These are phyloP conservation scores for Lithohypha guttulata DNA, from an alignment of 2,329 filamentous ascomycete species.

Conservation along the genomic window DNA sequence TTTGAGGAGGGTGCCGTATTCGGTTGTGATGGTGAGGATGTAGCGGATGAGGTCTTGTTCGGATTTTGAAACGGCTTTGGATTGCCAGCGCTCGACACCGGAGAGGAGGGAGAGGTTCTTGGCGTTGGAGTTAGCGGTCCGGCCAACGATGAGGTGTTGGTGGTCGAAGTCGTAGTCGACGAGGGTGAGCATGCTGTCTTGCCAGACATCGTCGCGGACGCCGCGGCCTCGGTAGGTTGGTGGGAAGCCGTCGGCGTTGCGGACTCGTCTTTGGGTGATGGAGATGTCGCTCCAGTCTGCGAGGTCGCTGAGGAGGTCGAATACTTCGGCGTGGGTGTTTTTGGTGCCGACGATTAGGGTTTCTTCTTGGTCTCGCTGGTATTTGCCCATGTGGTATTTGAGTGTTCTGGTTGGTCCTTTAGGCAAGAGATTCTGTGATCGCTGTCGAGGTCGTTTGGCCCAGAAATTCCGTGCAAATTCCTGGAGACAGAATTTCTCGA, in stretches of 20 bases:
- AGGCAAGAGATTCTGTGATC: neutral
- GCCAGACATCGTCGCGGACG: neutral
- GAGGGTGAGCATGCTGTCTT: conserved; percentile 1
- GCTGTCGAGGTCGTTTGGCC: neutral
- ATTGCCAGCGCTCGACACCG: neutral
- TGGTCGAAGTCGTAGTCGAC: conserved; percentile 2
- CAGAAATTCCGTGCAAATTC: conserved; percentile 4
- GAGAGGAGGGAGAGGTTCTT: neutral
- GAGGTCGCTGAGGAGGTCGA: neutral
- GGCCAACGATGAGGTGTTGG: neutral
- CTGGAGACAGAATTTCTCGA: conserved; percentile 3
- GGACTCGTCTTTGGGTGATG: neutral
- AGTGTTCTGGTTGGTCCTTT: conserved; percentile 1
- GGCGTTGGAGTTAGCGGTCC: neutral
- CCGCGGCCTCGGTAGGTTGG: neutral
- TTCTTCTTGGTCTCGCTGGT: neutral
- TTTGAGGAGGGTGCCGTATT: neutral
- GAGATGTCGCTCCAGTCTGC: conserved; percentile 4
- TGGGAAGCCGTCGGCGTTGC: neutral
- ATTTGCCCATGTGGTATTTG: conserved; percentile 4
- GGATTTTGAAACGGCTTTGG: neutral
- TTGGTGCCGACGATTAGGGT: conserved; percentile 1
- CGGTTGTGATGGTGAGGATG: neutral
- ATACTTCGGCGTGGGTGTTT: conserved; percentile 3
- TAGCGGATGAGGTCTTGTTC: conserved; percentile 4